Evolutionary conservation across 148 eudicot genomes (phyloP), one percentile per base, ranked within the genome.

Genomic region (Camellia sinensis): DNA sequence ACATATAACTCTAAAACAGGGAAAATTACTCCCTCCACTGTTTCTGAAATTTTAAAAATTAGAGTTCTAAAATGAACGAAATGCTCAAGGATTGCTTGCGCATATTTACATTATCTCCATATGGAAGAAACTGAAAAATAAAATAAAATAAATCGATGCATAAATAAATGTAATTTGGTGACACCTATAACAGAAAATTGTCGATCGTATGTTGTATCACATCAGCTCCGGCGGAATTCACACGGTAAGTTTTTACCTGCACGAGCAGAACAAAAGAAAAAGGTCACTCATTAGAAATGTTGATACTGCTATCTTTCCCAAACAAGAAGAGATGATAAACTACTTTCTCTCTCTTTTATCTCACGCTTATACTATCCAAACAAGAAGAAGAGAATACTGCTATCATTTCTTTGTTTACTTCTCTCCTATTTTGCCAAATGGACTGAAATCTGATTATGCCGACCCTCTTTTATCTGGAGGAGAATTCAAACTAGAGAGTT

Each of bases 171-270:
- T 15, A 72, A 29, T 48, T 18, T 12, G 67, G 41, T 18, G 41
- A 22, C 37, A 61, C 70, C 37, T 74, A 86, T 41, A 86, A 41
- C 64, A 67, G 45, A 56, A 86, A 86, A 54, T 78, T 80, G 72
- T 83, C 86, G 53, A 83, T 71, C 84, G 71, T 86, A 66, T 86
- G 86, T 73, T 83, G 86, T 78, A 86, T 81, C 41, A 86, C 86
- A 66, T 83, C 81, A 3, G 74, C 79, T n/a, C 88, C 88, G 76
- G 74, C 81, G 10, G 80, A 83, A 56, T 86, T 64, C 52, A 84
- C 40, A 5, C 79, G 17, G 67, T 67, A 78, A 45, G 54, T 79
- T 15, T 83, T 71, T 19, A 86, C 88, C 88, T 86, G 79, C 63
- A 85, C 2, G 14, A 7, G 6, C 11, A 77, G 21, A 37, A 64